phyloP scores from a whole-genome alignment of 2,329 filamentous ascomycete species.

The Ustulina deusta region DNA sequence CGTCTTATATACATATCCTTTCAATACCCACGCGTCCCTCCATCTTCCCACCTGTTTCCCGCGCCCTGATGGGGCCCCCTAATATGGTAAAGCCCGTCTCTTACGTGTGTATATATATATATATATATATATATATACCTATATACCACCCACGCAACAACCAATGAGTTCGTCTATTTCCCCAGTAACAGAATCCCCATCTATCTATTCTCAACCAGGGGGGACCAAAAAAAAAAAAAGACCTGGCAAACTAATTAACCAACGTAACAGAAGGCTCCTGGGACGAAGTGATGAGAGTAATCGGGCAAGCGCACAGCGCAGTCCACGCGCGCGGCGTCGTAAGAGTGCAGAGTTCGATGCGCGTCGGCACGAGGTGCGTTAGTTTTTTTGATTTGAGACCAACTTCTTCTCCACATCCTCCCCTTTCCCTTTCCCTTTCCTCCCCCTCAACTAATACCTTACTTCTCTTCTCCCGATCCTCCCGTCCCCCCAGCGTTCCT shows the following conservation, averaged over 20 bases:
- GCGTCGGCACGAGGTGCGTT: conserved; percentile 80
- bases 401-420: no score
- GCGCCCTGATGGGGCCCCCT: no score
- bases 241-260: background rate
- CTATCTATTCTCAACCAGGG: background rate
- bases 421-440: no score
- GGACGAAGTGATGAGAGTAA: conserved; percentile 86
- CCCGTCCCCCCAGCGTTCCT: background rate
- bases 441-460: no score
- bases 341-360: conserved; percentile 88
- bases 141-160: background rate
- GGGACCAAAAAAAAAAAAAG: background rate
- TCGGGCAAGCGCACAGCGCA: conserved; percentile 85
- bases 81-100: background rate
- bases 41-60: background rate
- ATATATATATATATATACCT: no score
- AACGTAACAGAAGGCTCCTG: conserved; percentile 81
- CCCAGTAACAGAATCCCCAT: background rate
- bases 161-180: background rate
- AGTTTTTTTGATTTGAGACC: background rate
- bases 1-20: no score
- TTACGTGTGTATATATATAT: no score
- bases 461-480: background rate
- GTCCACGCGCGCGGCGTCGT: conserved; percentile 82
- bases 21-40: no score